Evolutionary conservation across 306 rosid genomes (phyloP).

Genomic region (Cucumis melo): DNA sequence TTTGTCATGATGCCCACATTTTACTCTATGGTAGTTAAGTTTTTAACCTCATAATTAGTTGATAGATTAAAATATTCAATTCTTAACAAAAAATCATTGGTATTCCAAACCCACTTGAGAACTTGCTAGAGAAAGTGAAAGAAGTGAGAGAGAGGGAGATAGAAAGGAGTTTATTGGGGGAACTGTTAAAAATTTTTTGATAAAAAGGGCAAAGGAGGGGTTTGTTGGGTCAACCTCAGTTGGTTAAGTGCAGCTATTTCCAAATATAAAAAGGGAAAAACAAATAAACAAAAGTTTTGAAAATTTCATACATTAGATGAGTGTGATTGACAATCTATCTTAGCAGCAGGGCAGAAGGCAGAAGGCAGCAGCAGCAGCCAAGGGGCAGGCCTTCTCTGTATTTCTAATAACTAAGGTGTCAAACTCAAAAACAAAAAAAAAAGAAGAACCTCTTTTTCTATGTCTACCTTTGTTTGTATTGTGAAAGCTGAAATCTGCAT

Average conservation of each 20-base stretch:
- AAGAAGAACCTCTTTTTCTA: background rate
- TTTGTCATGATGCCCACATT: no score
- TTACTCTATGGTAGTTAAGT: background rate
- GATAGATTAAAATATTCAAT: background rate
- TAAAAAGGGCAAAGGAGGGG: constrained; percentile 3
- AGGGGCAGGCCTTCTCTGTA: background rate
- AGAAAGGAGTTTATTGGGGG: background rate
- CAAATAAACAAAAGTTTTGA: background rate
- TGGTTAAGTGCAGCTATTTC: constrained; percentile 15
- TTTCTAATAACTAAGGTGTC: constrained; percentile 5
- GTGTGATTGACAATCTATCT: constrained; percentile 11
- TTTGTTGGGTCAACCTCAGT: constrained; percentile 44
- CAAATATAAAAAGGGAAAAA: background rate
- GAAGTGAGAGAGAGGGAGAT: background rate
- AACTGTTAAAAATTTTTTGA: constrained; percentile 19
- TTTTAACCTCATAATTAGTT: background rate
- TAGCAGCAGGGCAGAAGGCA: background rate
- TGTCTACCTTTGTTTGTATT: background rate
- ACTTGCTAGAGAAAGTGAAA: background rate
- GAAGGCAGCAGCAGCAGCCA: background rate
- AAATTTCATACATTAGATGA: background rate
- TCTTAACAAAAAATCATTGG: background rate
- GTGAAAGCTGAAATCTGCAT: constrained; percentile 2
- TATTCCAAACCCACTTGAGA: background rate
- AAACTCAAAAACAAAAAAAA: background rate